Percentiles rank a stretch among this genome's conserved stretches.
phyloP scores from a whole-genome alignment of 306 rosid species.

The Erythrophleum fordii region DNA sequence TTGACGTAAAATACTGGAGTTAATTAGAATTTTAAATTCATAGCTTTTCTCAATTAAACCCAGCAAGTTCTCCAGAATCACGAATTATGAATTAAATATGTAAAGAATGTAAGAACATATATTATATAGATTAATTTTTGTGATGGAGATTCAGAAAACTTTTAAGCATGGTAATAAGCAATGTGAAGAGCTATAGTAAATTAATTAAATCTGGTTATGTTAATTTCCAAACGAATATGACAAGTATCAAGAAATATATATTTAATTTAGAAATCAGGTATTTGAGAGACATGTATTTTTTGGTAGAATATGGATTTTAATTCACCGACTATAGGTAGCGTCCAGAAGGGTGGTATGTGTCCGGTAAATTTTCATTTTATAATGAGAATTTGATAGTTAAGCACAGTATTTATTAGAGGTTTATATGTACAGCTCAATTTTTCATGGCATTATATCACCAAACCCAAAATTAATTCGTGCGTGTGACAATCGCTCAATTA shows the following conservation, averaged over 20 bases:
- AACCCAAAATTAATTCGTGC: not conserved
- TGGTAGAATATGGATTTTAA: too few species aligned
- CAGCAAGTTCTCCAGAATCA: not conserved
- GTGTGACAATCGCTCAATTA: not conserved
- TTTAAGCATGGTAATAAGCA: too few species aligned
- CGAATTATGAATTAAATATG: not conserved
- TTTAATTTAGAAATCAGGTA: too few species aligned
- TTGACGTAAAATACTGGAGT: too few species aligned
- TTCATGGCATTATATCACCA: not conserved
- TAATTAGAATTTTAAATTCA: too few species aligned
- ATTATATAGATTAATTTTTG: too few species aligned
- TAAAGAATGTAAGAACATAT: not conserved
- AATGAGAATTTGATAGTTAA: not conserved
- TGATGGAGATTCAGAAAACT: too few species aligned
- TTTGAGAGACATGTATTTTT: too few species aligned
- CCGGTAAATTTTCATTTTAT: not conserved
- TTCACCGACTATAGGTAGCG: not conserved
- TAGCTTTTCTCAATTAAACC: not conserved
- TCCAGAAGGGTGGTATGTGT: not conserved
- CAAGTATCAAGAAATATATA: too few species aligned
- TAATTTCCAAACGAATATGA: too few species aligned
- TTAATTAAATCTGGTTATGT: too few species aligned
- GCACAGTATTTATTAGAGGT: not conserved
- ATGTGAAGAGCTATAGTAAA: too few species aligned
- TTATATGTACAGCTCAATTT: not conserved